Percentiles rank a stretch among this genome's conserved stretches.
Evolutionary conservation across 177 flowering plant genomes (phyloP).

Genomic region (Vitis hybrid): DNA sequence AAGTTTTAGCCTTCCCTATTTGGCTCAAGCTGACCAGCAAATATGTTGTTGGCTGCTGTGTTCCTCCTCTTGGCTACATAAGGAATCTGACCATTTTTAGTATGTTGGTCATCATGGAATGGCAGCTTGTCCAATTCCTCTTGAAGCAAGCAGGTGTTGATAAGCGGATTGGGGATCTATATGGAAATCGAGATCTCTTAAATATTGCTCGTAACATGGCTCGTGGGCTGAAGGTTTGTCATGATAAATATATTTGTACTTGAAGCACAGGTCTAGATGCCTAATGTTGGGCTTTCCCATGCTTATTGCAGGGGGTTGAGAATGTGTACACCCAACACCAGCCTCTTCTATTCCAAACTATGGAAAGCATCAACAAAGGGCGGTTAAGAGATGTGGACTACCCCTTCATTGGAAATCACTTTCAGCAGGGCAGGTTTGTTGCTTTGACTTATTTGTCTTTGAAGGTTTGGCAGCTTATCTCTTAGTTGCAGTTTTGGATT

Average conservation of each 20-base stretch:
- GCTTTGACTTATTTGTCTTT: not conserved
- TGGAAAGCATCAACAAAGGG: conserved; percentile 92
- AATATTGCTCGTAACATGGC: conserved; percentile 99
- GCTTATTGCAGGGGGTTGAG: conserved; percentile 78
- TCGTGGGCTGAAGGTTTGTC: conserved; percentile 90
- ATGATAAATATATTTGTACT: not conserved
- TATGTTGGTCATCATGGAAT: conserved; percentile 19
- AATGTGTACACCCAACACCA: conserved; percentile 99
- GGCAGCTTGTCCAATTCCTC: conserved; percentile 93
- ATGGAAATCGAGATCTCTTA: conserved; percentile 85
- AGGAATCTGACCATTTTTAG: conserved; percentile 13
- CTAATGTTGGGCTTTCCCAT: not conserved
- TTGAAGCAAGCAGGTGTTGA: conserved; percentile 97
- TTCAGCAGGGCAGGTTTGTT: conserved; percentile 89
- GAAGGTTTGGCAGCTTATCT: not conserved
- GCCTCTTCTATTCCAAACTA: conserved; percentile 87
- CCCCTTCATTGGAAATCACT: conserved; percentile 90
- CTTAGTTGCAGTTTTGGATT: not conserved
- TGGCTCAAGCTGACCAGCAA: no score
- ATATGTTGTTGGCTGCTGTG: not conserved
- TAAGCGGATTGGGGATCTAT: conserved; percentile 91
- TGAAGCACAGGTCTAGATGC: no score
- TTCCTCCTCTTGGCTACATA: not conserved
- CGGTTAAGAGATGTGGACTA: conserved; percentile 91
- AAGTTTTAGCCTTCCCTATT: no score